Evolutionary conservation across 2,329 filamentous ascomycete genomes (phyloP), one percentile per base, ranked within the genome.

Genomic region (Chaetomium globosum): DNA sequence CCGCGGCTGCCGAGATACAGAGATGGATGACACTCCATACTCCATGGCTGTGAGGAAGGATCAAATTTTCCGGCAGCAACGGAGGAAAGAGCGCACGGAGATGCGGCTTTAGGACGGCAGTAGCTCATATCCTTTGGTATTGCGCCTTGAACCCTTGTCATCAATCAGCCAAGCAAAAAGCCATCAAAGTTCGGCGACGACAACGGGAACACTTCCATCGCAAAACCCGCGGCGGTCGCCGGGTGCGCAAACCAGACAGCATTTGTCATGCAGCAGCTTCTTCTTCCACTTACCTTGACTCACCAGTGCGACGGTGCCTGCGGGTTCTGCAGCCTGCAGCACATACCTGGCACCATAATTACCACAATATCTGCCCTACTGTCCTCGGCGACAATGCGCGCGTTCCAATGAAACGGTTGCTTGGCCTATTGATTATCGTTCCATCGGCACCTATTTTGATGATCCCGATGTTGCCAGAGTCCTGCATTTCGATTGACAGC

Each of bases 271-370:
- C 39, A 43, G 39, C 13, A 19, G 4, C 4, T 16, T 43, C 39
- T 19, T 16, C 39, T n/a, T 56, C n/a, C 13, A 9, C 23, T 33
- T 13, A 21, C 23, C 39, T 57, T 61, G 57, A 60, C 23, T 61
- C 57, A 46, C 46, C 43, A 39, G 10, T 61, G 33, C 52, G 12
- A 65, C 63, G 16, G 63, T 46, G 13, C 7, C 49, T 55, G 59
- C 55, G 51, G n/a, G 31, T 16, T 36, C n/a, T 55, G 64, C 55
- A 59, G 31, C 59, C 48, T 51, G 64, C 64, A 63, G 52, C 46
- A 46, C 30, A 39, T 33, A 43, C 52, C 36, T 53, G 31, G 26
- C 28, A 9, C 46, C 46, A n/a, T 43, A n/a, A 43, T 43, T 43
- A 19, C 39, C 39, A 43, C 39, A 43, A 43, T 43, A 43, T 43